phyloP scores from a whole-genome alignment of 78 protist species.

The Bodo saltans region DNA sequence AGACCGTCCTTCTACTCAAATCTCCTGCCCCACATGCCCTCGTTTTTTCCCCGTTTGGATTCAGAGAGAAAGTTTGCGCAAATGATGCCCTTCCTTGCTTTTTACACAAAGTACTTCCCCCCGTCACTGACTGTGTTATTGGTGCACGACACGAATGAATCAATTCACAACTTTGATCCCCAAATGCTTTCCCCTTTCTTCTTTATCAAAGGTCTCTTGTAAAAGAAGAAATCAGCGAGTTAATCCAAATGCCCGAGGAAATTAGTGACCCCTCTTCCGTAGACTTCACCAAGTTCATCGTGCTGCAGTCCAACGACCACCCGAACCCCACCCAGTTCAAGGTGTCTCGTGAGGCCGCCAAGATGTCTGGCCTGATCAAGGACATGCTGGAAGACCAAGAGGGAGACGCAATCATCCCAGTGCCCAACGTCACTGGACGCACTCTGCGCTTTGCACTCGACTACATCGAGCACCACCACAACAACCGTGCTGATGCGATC shows the following conservation, averaged over 20 bases:
- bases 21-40: no score
- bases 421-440: constrained; percentile 33
- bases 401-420: constrained; percentile 31
- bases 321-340: background rate
- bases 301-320: constrained; percentile 16
- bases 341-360: constrained; percentile 11
- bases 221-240: background rate
- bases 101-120: no score
- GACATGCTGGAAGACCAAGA: constrained; percentile 43
- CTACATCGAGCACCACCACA: constrained; percentile 43
- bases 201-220: no score
- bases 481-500: constrained; percentile 37
- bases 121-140: no score
- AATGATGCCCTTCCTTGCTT: no score
- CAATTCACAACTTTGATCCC: no score
- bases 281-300: constrained; percentile 7
- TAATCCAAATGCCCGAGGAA: background rate
- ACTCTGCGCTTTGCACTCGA: constrained; percentile 19
- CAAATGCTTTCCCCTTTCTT: no score
- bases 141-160: no score
- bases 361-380: constrained; percentile 27
- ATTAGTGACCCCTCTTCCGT: background rate
- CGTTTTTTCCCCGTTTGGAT: no score
- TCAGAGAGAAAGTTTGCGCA: no score
- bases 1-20: no score